Conservation (phyloP, 129 eudicot genomes). For the Helichrysum umbraculigerum region DNA sequence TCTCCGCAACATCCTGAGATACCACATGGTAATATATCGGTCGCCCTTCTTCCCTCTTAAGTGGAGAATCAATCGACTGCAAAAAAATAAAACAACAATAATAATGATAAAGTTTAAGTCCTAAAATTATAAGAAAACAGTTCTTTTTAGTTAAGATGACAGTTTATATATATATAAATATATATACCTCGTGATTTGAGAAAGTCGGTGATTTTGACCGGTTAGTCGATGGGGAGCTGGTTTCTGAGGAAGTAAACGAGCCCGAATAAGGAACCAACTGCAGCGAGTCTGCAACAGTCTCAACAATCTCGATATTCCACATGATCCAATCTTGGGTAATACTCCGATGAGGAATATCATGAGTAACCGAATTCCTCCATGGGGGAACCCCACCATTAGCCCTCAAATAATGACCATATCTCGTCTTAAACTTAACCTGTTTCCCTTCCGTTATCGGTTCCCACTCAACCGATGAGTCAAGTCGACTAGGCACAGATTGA, state of each 20-base stretch:
- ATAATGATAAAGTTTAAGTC: background rate
- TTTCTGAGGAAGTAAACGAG: conserved; percentile 41
- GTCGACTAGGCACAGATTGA: conserved; percentile 55
- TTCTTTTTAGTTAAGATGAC: background rate
- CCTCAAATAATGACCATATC: conserved; percentile 58
- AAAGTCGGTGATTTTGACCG: conserved; percentile 36
- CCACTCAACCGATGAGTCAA: conserved; percentile 73
- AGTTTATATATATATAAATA: background rate
- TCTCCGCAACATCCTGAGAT: conserved; percentile 47
- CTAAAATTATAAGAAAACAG: background rate
- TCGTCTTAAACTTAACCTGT: conserved; percentile 54
- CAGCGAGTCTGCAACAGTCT: conserved; percentile 33
- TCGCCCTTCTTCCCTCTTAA: conserved; percentile 66
- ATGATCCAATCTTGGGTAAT: conserved; percentile 67
- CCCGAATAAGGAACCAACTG: conserved; percentile 38
- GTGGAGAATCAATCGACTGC: conserved; percentile 67
- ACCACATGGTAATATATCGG: conserved; percentile 61
- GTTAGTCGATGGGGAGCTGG: conserved; percentile 37
- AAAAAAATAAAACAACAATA: background rate
- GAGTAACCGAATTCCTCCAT: conserved; percentile 75
- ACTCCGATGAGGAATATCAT: conserved; percentile 71
- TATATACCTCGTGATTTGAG: conserved; percentile 60
- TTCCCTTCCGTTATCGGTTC: conserved; percentile 52
- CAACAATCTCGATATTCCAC: conserved; percentile 62
- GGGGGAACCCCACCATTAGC: conserved; percentile 73